Conservation (phyloP, 805 yeast species). For the Brettanomyces sp. region DNA sequence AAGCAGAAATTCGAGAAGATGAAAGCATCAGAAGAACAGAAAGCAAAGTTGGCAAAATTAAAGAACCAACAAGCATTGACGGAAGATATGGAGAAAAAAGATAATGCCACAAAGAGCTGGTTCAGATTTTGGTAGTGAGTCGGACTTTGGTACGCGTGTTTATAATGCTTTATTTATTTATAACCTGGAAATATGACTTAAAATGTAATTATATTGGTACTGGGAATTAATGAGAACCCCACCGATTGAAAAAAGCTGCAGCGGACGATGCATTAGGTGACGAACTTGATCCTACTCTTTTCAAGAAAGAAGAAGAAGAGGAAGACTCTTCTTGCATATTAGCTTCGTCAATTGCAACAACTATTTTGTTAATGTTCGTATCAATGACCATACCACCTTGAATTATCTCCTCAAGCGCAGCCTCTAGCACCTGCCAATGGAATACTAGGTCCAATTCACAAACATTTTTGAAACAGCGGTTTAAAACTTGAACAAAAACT, state of each 20-base stretch:
- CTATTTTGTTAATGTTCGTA: conserved; percentile 74
- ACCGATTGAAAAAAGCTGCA: conserved; percentile 7
- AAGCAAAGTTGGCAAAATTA: conserved; percentile 30
- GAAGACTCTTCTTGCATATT: conserved; percentile 37
- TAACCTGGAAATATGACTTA: too few species aligned
- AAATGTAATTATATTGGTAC: neutral
- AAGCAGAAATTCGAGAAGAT: conserved; percentile 39
- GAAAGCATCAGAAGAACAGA: conserved; percentile 31
- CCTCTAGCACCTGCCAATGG: conserved; percentile 95
- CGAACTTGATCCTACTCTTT: neutral
- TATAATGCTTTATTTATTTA: too few species aligned
- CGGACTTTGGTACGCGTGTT: neutral
- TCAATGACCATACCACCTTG: conserved; percentile 99
- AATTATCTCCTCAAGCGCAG: conserved; percentile 82
- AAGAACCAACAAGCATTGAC: conserved; percentile 30
- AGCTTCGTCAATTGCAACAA: conserved; percentile 72
- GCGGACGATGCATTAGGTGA: too few species aligned
- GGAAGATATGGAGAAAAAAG: conserved; percentile 18
- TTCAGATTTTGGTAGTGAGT: conserved; percentile 12
- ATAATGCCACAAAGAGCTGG: conserved; percentile 24
- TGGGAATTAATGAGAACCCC: conserved; percentile 3
- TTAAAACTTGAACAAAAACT: conserved; percentile 92
- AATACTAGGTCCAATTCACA: conserved; percentile 95
- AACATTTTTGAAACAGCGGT: conserved; percentile 86
- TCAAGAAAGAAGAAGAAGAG: conserved; percentile 5